Evolutionary conservation across 495 filamentous ascomycete genomes (phyloP).

Genomic region (Jackrogersella multiformis): DNA sequence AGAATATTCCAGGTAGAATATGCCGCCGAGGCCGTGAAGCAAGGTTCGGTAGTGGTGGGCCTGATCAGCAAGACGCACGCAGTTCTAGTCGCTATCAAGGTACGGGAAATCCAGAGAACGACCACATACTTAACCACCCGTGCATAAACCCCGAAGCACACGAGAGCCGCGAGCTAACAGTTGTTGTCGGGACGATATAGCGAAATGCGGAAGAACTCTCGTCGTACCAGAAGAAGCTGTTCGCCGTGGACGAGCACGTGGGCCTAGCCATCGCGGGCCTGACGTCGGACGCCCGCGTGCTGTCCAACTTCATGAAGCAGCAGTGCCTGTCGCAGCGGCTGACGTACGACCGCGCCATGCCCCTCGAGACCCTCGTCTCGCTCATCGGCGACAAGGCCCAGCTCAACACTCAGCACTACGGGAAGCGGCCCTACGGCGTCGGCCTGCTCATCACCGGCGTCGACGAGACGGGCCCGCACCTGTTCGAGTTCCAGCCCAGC

Average conservation of each 20-base stretch:
- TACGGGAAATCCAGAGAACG: constrained; percentile 52
- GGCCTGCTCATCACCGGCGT: constrained; percentile 93
- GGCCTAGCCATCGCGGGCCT: constrained; percentile 96
- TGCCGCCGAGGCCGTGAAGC: constrained; percentile 98
- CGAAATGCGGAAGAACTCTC: constrained; percentile 99
- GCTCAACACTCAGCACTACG: constrained; percentile 97
- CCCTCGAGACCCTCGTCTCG: constrained; percentile 82
- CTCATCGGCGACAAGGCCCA: constrained; percentile 97
- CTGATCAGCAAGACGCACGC: constrained; percentile 97
- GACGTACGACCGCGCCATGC: constrained; percentile 93
- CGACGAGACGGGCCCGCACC: constrained; percentile 89
- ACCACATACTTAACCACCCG: not conserved
- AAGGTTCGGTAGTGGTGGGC: constrained; percentile 97
- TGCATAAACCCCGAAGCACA: not conserved
- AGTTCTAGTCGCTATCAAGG: constrained; percentile 96
- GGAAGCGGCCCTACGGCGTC: constrained; percentile 95
- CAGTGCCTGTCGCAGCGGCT: constrained; percentile 95
- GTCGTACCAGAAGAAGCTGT: constrained; percentile 99
- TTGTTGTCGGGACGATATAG: constrained; percentile 53
- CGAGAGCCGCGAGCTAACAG: not conserved
- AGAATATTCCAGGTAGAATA: constrained; percentile 99
- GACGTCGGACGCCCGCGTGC: constrained; percentile 96
- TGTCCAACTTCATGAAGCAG: constrained; percentile 99
- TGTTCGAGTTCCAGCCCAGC: constrained; percentile 97
- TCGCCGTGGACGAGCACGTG: constrained; percentile 93